Evolutionary conservation across 345 rosid species (phyloP).

Genomic region (Anacardium occidentale): DNA sequence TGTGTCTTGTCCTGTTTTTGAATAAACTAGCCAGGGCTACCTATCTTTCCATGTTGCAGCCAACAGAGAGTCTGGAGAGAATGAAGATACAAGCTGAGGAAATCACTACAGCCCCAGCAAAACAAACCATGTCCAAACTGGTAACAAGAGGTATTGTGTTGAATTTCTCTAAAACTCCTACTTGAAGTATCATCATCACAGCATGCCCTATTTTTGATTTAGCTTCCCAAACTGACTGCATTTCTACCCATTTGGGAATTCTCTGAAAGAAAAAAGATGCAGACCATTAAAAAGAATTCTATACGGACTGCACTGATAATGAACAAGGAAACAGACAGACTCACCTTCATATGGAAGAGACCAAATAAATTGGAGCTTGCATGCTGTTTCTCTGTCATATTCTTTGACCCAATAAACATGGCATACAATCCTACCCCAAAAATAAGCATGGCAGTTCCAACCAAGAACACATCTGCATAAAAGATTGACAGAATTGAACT

Average conservation of each 20-base stretch:
- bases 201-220: conserved; percentile 71
- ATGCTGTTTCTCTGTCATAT: conserved; percentile 17
- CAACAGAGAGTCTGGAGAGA: conserved; percentile 50
- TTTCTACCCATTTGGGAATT: conserved; percentile 50
- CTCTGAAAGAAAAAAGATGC: conserved; percentile 31
- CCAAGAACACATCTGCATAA: conserved; percentile 62
- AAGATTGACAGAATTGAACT: not conserved
- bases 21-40: not conserved
- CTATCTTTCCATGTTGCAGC: conserved; percentile 4
- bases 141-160: conserved; percentile 43
- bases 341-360: conserved; percentile 47
- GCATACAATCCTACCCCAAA: conserved; percentile 58
- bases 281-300: not conserved
- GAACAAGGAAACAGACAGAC: not conserved
- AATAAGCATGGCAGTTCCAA: conserved; percentile 62
- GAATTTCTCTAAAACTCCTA: conserved; percentile 68
- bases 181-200: conserved; percentile 68
- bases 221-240: conserved; percentile 55
- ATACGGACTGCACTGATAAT: not conserved
- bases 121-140: conserved; percentile 63
- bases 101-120: conserved; percentile 56
- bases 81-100: conserved; percentile 59
- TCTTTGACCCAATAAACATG: conserved; percentile 58
- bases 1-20: not conserved
- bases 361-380: conserved; percentile 51